Evolutionary conservation across 139 green algal species (phyloP), one percentile per base, ranked within the genome.

Genomic region (Picochlorum sp.): DNA sequence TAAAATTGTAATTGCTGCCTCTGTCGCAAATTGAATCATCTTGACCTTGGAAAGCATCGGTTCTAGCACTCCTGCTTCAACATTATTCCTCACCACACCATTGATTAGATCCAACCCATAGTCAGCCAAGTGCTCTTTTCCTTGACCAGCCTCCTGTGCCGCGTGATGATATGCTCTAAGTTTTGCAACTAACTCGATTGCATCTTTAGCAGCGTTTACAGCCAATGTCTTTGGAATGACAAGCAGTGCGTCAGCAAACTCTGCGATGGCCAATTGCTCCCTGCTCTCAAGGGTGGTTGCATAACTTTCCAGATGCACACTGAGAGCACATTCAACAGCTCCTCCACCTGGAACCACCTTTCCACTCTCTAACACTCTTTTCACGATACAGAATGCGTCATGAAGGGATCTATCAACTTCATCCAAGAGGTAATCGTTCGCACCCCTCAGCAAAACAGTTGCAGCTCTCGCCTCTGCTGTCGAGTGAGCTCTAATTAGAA

Each of bases 381-480:
- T 97, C 26, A 99, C 90, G 38, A 97, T 88, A 75, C 92, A 99
- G 64, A 99, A 79, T 23, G 94, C 86, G 69, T 99, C 94, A 70
- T 99, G 94, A 57, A 99, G 69, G 4, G 83, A 90, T 56, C 93
- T 79, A 72, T 99, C 94, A 81, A 98, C 94, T 80, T 99, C 94
- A 74, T 98, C 94, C 30, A 99, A 83, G 84, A 98, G 89, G 83
- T 95, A 97, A 75, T 99, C 94, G 72, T 98, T 98, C 28, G 94
- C 94, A 34, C 94, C 94, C 5, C 94, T 83, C 55, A 98, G 77
- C 63, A 98, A 82, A 54, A 97, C 76, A 9, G 80, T 77, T 23
- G 80, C 74, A 16, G 84, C 70, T 2, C 61, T 61, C 15, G 47
- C 76, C 59, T 70, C 82, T 23, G 11, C 26, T 9, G 30, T 20